Percentiles rank a stretch among this genome's conserved stretches.
Conservation (phyloP, 2,329 filamentous ascomycete genomes). For the Onygenales sp. region DNA sequence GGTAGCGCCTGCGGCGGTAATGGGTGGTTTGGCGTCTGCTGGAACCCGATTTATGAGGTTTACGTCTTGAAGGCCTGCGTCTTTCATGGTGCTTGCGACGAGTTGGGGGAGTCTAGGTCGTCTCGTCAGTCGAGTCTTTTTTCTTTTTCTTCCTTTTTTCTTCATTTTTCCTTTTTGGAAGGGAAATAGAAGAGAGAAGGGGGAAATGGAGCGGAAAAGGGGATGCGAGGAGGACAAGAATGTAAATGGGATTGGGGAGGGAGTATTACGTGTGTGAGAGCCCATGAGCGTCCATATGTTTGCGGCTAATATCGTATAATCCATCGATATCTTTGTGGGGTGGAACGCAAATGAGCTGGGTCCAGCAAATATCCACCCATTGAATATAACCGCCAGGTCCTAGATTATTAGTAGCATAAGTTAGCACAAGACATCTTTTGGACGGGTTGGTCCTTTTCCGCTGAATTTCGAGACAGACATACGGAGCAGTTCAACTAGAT, state of each 20-base stretch:
- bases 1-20: background rate
- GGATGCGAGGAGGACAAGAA: no score
- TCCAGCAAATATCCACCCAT: background rate
- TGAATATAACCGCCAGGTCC: constrained; percentile 1
- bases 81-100: background rate
- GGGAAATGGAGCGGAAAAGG: background rate
- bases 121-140: background rate
- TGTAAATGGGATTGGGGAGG: no score
- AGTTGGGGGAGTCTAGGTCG: background rate
- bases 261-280: background rate
- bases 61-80: background rate
- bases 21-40: background rate
- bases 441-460: background rate
- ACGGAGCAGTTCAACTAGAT: background rate
- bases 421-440: background rate
- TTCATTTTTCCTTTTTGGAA: no score
- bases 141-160: background rate
- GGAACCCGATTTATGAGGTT: background rate
- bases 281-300: background rate
- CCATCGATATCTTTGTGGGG: background rate
- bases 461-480: background rate
- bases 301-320: background rate
- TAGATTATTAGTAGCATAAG: background rate
- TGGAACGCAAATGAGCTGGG: background rate
- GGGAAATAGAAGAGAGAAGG: background rate